phyloP scores from a whole-genome alignment of 306 rosid species.

The Castanopsis chinensis region DNA sequence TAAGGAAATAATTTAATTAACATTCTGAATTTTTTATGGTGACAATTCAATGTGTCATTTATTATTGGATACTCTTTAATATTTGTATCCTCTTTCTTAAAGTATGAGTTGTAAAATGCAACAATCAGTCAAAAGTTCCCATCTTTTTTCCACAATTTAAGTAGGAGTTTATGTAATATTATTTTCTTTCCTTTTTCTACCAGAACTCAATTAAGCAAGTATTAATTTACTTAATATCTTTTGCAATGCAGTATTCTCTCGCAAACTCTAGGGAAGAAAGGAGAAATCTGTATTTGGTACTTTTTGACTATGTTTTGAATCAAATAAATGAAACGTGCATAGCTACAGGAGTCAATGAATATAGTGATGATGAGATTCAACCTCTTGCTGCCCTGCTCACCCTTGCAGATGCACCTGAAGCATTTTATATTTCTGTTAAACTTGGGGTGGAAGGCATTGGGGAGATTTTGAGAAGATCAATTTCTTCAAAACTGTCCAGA shows the following conservation, averaged over 20 bases:
- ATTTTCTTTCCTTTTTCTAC: background rate
- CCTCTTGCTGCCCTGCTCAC: slow-evolving; percentile 87
- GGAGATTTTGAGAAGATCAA: slow-evolving; percentile 83
- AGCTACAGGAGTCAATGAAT: slow-evolving; percentile 70
- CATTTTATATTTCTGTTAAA: slow-evolving; percentile 86
- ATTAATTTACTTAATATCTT: background rate
- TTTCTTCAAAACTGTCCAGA: slow-evolving; percentile 66
- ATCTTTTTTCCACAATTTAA: slow-evolving; percentile 5
- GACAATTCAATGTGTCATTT: background rate
- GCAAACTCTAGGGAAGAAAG: slow-evolving; percentile 89
- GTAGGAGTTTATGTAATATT: background rate
- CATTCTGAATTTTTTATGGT: slow-evolving; percentile 9
- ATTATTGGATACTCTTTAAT: slow-evolving; percentile 7
- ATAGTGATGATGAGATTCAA: slow-evolving; percentile 82
- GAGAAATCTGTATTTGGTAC: slow-evolving; percentile 78
- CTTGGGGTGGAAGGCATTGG: slow-evolving; percentile 97
- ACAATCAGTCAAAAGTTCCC: background rate
- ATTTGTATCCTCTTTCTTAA: background rate
- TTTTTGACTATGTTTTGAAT: slow-evolving; percentile 87
- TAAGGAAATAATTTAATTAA: background rate
- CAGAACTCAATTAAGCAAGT: background rate
- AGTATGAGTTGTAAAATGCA: slow-evolving; percentile 11
- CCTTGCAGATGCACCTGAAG: slow-evolving; percentile 88
- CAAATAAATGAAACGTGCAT: slow-evolving; percentile 77
- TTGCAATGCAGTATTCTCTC: slow-evolving; percentile 75